Percentiles rank a stretch among this genome's conserved stretches.
Conservation (phyloP, 75 land plant species). For the Selaginella tamariscina region DNA sequence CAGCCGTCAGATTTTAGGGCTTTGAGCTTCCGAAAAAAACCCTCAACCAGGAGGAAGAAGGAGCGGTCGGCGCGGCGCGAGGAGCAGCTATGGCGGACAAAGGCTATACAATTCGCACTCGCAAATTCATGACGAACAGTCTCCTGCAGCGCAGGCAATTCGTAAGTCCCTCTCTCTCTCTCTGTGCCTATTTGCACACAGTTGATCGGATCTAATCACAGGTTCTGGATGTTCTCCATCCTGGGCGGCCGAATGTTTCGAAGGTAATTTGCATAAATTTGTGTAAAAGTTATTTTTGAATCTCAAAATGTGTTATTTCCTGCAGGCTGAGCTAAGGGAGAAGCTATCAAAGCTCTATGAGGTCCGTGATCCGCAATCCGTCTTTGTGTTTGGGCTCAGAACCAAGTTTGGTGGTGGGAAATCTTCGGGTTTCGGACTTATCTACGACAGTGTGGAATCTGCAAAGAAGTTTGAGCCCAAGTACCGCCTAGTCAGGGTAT, state of each 20-base stretch:
- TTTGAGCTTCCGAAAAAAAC: too few species aligned
- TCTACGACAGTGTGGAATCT: constrained; percentile 41
- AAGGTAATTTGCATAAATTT: constrained; percentile 31
- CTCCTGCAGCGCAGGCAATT: constrained; percentile 67
- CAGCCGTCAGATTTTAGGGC: too few species aligned
- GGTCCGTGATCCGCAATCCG: constrained; percentile 37
- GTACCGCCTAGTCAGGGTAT: constrained; percentile 51
- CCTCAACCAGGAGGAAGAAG: too few species aligned
- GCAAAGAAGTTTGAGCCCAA: constrained; percentile 49
- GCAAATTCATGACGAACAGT: constrained; percentile 81
- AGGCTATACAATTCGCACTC: constrained; percentile 58
- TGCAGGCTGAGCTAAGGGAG: constrained; percentile 47
- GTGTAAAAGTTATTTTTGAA: not conserved
- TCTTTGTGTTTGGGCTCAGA: constrained; percentile 49
- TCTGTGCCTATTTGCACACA: not conserved
- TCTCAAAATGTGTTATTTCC: not conserved
- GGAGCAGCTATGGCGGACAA: constrained; percentile 55
- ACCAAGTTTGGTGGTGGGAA: too few species aligned
- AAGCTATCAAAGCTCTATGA: constrained; percentile 39
- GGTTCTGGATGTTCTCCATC: constrained; percentile 69
- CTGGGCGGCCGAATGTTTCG: constrained; percentile 67
- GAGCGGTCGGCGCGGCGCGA: not conserved
- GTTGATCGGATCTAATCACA: not conserved
- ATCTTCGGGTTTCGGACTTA: constrained; percentile 50
- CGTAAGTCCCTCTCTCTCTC: constrained; percentile 17